Conservation (phyloP, 2,329 filamentous ascomycete genomes). For the Cercospora brassicicola region DNA sequence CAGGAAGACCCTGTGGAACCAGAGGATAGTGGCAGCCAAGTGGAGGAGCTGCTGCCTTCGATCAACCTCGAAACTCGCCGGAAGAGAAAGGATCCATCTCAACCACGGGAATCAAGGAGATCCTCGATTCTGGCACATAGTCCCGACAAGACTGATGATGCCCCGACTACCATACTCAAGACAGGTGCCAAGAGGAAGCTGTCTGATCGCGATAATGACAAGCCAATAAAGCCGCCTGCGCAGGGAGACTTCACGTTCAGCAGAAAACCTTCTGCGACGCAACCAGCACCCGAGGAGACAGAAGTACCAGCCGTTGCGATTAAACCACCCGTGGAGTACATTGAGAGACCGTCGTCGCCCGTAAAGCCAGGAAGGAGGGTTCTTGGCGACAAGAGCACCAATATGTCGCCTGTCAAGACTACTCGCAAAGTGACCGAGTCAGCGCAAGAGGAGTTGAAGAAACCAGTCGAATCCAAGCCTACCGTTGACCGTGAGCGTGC, state of each 20-base stretch:
- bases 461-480: slow-evolving; percentile 20
- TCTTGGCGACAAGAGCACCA: slow-evolving; percentile 45
- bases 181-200: slow-evolving; percentile 60
- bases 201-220: slow-evolving; percentile 54
- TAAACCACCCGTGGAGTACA: slow-evolving; percentile 14
- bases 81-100: slow-evolving; percentile 53
- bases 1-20: slow-evolving; percentile 7
- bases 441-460: slow-evolving; percentile 25
- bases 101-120: slow-evolving; percentile 37
- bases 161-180: slow-evolving; percentile 40
- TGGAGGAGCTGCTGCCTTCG: slow-evolving; percentile 43
- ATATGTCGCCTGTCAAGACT: slow-evolving; percentile 40
- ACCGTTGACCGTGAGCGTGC: slow-evolving; percentile 27
- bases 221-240: slow-evolving; percentile 34
- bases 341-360: slow-evolving; percentile 5
- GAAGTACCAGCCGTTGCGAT: slow-evolving; percentile 28
- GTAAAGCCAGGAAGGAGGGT: slow-evolving; percentile 36
- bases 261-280: slow-evolving; percentile 38
- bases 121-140: slow-evolving; percentile 47
- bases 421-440: slow-evolving; percentile 23
- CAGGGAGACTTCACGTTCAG: slow-evolving; percentile 52
- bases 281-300: slow-evolving; percentile 14
- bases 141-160: slow-evolving; percentile 40
- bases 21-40: slow-evolving; percentile 22
- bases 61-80: slow-evolving; percentile 55